Conservation (phyloP, 1,284 basidiomycete genomes). For the Microbotryum scabiosae region DNA sequence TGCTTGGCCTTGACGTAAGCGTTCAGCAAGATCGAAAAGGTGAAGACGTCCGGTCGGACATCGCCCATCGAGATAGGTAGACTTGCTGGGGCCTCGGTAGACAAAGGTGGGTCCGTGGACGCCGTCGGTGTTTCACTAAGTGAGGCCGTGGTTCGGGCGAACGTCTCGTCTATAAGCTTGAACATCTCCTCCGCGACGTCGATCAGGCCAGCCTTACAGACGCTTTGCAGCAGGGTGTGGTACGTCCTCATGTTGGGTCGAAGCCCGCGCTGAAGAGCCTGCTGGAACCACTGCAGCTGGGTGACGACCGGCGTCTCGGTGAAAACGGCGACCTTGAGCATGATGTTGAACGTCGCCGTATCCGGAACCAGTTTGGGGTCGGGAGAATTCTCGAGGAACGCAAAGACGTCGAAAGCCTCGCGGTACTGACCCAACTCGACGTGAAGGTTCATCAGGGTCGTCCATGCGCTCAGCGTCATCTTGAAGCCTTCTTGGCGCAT, state of each 20-base stretch:
- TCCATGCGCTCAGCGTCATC: conserved; percentile 58
- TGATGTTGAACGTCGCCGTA: conserved; percentile 56
- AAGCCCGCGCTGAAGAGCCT: conserved; percentile 48
- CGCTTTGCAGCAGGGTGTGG: conserved; percentile 69
- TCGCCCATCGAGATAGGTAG: conserved; percentile 15
- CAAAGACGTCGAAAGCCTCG: conserved; percentile 62
- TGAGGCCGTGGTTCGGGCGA: neutral
- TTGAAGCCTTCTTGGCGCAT: conserved; percentile 50
- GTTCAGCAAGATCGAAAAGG: conserved; percentile 76
- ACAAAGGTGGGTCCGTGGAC: neutral
- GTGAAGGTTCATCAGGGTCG: conserved; percentile 71
- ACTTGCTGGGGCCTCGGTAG: neutral
- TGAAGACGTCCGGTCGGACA: conserved; percentile 45
- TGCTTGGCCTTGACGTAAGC: conserved; percentile 61
- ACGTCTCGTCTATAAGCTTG: conserved; percentile 51
- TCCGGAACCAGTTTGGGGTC: conserved; percentile 32
- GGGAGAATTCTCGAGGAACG: conserved; percentile 51
- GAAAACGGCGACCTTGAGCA: conserved; percentile 77
- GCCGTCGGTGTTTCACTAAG: neutral
- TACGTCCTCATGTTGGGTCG: conserved; percentile 61
- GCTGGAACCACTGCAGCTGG: conserved; percentile 58
- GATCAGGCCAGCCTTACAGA: conserved; percentile 67
- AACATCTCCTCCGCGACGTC: conserved; percentile 60
- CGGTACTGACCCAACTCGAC: conserved; percentile 73
- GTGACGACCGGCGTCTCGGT: conserved; percentile 65